Evolutionary conservation across 202 grass and related monocot genomes (phyloP), one percentile per base, ranked within the genome.

Genomic region (Zizania palustris): DNA sequence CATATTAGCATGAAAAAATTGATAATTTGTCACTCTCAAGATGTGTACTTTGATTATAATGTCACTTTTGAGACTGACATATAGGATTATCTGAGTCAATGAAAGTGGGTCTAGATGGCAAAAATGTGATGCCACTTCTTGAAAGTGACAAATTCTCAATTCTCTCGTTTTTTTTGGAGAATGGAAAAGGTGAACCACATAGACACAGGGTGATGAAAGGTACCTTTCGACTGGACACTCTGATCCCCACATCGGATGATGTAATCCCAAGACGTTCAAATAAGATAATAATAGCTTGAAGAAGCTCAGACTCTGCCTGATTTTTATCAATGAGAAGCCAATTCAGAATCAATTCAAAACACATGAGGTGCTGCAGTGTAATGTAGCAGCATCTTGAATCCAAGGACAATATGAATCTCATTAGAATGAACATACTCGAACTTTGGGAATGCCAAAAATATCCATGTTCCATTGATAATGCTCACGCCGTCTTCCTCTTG

Each of bases 391-490:
- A 76, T 55, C 54, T 5, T 19, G 39, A 64, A 83, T 54, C 14
- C 19, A 79, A 45, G 60, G 39, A 43, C 4, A 12, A 34, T 3
- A 48, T 20, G 20, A 64, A 55, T 57, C 9, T 36, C 3, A 48
- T 15, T 63, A 46, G 44, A 70, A 65, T 57, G 39, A 21, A 64
- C 78, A 57, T 86, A 93, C 93, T 74, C 88, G 80, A 50, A 97
- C 84, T 88, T 78, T 88, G 46, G 91, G 63, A 64, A 97, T 66
- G 62, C 94, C 91, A 71, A 97, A 89, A 28, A 97, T 82, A 86
- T 93, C 94, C 94, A 97, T 93, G 77, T 93, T 97, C 94, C 91
- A 93, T 73, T 97, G 91, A 67, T 91, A 93, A 87, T 97, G 93
- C 11, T 97, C 90, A 59, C 88, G 86, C 20, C 88, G 85, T 54